Percentiles rank a stretch among this genome's conserved stretches.
These are phyloP conservation scores for Kodamaea fukazawae DNA, from an alignment of 805 yeast genomes.

Conservation along the genomic window DNA sequence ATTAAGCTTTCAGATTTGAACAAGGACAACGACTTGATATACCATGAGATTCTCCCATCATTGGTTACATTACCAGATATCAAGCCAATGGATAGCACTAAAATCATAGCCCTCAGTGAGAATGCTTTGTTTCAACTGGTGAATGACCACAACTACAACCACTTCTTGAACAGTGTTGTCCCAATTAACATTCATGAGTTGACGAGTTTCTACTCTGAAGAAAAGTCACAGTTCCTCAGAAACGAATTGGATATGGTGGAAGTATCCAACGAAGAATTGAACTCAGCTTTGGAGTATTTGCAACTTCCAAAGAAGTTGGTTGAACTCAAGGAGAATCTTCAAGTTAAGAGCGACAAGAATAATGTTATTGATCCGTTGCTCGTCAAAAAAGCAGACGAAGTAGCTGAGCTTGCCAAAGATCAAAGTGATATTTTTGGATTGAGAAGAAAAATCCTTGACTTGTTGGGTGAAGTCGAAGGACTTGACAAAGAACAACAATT, in stretches of 20 bases:
- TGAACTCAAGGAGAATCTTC: conserved; percentile 46
- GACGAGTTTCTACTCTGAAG: conserved; percentile 84
- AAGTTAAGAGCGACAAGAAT: conserved; percentile 8
- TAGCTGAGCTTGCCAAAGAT: conserved; percentile 17
- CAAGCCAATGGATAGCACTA: conserved; percentile 66
- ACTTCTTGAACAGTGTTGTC: conserved; percentile 73
- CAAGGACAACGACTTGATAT: conserved; percentile 87
- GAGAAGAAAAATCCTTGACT: conserved; percentile 36
- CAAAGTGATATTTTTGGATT: conserved; percentile 34
- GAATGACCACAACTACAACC: conserved; percentile 40
- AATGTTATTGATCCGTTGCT: conserved; percentile 35
- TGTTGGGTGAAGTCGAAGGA: conserved; percentile 35
- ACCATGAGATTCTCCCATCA: conserved; percentile 74
- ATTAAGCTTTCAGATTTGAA: conserved; percentile 46
- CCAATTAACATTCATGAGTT: conserved; percentile 87
- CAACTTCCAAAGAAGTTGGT: conserved; percentile 67
- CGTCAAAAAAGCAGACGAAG: conserved; percentile 20
- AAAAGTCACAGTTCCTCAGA: conserved; percentile 74
- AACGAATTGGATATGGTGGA: conserved; percentile 71
- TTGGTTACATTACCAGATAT: conserved; percentile 59
- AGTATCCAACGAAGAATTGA: conserved; percentile 73
- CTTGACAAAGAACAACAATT: conserved; percentile 13
- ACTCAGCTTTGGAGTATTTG: conserved; percentile 76
- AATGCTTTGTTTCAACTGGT: conserved; percentile 42
- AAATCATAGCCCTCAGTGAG: conserved; percentile 52